These are phyloP conservation scores for Leucocoprinus birnbaumii DNA, from an alignment of 768 basidiomycete genomes.

Conservation along the genomic window DNA sequence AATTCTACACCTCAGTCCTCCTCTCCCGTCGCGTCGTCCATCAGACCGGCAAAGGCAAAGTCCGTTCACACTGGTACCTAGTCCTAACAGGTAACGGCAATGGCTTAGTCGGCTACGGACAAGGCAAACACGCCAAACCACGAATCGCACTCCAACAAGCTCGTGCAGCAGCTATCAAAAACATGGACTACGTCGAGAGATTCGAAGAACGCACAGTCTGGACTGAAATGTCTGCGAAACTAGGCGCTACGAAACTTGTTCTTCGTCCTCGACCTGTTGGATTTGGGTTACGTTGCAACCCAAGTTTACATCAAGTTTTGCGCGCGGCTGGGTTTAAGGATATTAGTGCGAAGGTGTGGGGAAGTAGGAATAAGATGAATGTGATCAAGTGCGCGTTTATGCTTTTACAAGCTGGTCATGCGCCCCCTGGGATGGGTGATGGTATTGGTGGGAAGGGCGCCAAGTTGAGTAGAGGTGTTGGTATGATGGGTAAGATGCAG, in stretches of 20 bases:
- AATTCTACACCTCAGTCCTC: conserved; percentile 40
- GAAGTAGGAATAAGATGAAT: conserved; percentile 81
- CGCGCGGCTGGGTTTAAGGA: conserved; percentile 96
- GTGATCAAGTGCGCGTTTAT: conserved; percentile 84
- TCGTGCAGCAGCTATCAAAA: conserved; percentile 64
- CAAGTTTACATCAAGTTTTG: conserved; percentile 83
- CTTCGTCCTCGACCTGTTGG: conserved; percentile 84
- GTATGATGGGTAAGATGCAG: conserved; percentile 62
- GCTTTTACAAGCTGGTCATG: conserved; percentile 83
- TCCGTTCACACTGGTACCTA: conserved; percentile 56
- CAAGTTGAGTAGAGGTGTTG: conserved; percentile 72
- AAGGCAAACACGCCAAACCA: conserved; percentile 68
- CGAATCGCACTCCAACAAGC: conserved; percentile 55
- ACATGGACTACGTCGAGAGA: conserved; percentile 92
- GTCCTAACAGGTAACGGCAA: conserved; percentile 81
- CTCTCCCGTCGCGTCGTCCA: conserved; percentile 65
- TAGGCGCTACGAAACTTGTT: conserved; percentile 78
- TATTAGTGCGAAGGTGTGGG: conserved; percentile 92
- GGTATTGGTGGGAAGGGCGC: conserved; percentile 73
- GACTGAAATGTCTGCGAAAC: conserved; percentile 85
- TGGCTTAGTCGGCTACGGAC: conserved; percentile 80
- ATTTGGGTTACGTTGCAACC: conserved; percentile 90
- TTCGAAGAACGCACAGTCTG: conserved; percentile 95
- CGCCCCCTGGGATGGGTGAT: conserved; percentile 78
- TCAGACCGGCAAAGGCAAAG: conserved; percentile 95